Evolutionary conservation across 2,329 filamentous ascomycete species (phyloP).

Genomic region (Ophiocordyceps sinensis): DNA sequence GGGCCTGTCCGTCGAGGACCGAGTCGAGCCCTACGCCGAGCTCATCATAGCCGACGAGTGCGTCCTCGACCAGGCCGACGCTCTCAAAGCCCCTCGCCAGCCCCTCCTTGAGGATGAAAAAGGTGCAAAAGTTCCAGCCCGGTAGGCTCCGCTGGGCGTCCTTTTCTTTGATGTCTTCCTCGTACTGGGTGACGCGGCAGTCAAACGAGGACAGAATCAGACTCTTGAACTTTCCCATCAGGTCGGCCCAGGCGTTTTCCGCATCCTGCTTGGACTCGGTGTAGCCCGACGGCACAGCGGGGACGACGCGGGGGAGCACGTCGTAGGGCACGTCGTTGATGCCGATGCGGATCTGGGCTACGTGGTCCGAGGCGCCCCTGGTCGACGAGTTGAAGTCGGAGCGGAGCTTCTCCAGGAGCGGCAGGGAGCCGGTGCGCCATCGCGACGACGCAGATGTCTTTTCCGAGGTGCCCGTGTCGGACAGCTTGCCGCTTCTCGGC

Average conservation of each 20-base stretch:
- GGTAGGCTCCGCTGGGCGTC: conserved; percentile 76
- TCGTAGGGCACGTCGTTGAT: conserved; percentile 56
- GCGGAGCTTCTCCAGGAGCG: conserved; percentile 76
- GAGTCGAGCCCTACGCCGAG: conserved; percentile 75
- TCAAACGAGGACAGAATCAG: conserved; percentile 85
- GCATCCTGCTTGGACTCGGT: conserved; percentile 63
- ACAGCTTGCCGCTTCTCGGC: conserved; percentile 46
- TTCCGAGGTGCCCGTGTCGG: conserved; percentile 45
- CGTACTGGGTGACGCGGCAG: conserved; percentile 79
- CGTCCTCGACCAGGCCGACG: conserved; percentile 90
- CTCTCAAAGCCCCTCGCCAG: conserved; percentile 89
- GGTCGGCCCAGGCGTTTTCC: conserved; percentile 68
- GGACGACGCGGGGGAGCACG: conserved; percentile 45
- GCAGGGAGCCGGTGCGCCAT: conserved; percentile 67
- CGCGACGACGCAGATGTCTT: conserved; percentile 53
- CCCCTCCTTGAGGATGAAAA: conserved; percentile 95
- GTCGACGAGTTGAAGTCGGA: conserved; percentile 70
- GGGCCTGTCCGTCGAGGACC: conserved; percentile 60
- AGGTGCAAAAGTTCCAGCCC: conserved; percentile 98
- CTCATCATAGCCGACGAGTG: conserved; percentile 88
- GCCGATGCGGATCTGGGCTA: conserved; percentile 73
- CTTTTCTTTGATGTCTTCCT: conserved; percentile 92
- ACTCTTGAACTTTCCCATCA: conserved; percentile 75
- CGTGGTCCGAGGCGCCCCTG: conserved; percentile 60
- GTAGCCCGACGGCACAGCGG: conserved; percentile 48